Base-by-base conservation (phyloP, 805 yeast species). In the Wickerhamia fluorescens region DNA sequence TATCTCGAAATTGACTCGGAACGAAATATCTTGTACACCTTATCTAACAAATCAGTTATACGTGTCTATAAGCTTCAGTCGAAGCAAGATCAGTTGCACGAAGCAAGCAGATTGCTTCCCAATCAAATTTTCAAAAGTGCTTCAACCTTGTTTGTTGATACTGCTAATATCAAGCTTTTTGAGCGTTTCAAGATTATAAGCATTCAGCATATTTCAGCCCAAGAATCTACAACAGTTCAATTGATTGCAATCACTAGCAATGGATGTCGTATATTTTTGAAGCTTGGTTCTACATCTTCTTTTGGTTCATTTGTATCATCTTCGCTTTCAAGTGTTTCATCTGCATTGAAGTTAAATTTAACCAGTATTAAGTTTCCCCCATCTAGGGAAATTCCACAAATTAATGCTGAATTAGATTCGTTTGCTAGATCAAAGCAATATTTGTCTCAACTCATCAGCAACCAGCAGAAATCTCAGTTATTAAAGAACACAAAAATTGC, bases 1-100 rank as follows among this genome's bases (percentile, higher is more conserved):
- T 83, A 81, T 43, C 46, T 87, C 25, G 74, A 68, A 26, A 61
- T 87, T 23, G 98, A 92, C 52, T 75, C 81, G 36, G 72, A 84
- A 2, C 73, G 96, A 49, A 75, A 75, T 17, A 66, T 84, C 14
- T 50, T 92, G 11, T 92, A 92, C 53, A 73, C 96, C 0, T 67
- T 92, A 27, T 82, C 96, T 0, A 78, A 86, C 14, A 75, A 71
- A 34, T 86, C 96, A 0, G 70, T 75, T n/a, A 74, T 92, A 13
- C 71, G 94, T 43, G 84, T 85, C 3, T 89, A 86, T 53, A 70
- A 72, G 46, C 62, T 84, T 37, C 63, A 60, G 10, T 44, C 52
- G n/a, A 49, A 67, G 56, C 44, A 51, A 27, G 67, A 65, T 43
- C 66, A 35, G 41, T 58, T 51, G 38, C 41, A 51, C 22, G 58